Conservation (phyloP, 2,329 filamentous ascomycete genomes). For the Coniochaeta sp. region DNA sequence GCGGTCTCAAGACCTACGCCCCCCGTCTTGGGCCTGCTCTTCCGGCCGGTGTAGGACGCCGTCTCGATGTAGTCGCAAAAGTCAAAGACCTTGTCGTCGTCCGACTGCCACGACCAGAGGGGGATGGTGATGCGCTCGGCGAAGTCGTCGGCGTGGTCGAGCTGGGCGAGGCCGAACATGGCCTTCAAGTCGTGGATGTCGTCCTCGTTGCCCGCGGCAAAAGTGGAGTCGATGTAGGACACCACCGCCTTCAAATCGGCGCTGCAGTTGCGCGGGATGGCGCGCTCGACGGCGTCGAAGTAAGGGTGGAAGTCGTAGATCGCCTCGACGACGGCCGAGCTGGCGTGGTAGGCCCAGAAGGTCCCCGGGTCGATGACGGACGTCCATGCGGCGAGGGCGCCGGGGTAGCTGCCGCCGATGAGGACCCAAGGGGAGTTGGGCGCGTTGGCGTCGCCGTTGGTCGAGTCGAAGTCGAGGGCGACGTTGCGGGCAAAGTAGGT, state of each 20-base stretch:
- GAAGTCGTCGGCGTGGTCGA: conserved; percentile 22
- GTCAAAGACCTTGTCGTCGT: conserved; percentile 21
- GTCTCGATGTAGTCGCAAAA: conserved; percentile 29
- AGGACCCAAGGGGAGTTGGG: conserved; percentile 36
- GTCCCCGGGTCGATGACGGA: conserved; percentile 37
- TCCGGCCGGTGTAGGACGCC: conserved; percentile 5
- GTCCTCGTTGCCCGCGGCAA: conserved; percentile 43
- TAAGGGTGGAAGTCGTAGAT: conserved; percentile 40
- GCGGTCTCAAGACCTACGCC: conserved; percentile 35
- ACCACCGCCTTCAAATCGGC: conserved; percentile 52
- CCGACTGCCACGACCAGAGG: conserved; percentile 29
- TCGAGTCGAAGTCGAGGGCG: not conserved
- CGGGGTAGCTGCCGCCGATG: conserved; percentile 43
- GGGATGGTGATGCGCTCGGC: conserved; percentile 35
- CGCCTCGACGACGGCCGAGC: conserved; percentile 38
- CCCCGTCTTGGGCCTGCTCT: conserved; percentile 4
- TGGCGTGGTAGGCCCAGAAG: conserved; percentile 42
- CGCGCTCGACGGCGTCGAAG: conserved; percentile 36
- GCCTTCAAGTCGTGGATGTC: conserved; percentile 29
- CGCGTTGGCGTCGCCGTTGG: conserved; percentile 2
- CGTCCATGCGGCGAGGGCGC: conserved; percentile 41
- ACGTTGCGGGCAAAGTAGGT: conserved; percentile 18
- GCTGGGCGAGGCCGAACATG: conserved; percentile 31
- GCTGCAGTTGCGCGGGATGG: conserved; percentile 42
- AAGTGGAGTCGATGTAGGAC: conserved; percentile 45